Conservation (phyloP, 805 yeast species). For the Brettanomyces sp. region DNA sequence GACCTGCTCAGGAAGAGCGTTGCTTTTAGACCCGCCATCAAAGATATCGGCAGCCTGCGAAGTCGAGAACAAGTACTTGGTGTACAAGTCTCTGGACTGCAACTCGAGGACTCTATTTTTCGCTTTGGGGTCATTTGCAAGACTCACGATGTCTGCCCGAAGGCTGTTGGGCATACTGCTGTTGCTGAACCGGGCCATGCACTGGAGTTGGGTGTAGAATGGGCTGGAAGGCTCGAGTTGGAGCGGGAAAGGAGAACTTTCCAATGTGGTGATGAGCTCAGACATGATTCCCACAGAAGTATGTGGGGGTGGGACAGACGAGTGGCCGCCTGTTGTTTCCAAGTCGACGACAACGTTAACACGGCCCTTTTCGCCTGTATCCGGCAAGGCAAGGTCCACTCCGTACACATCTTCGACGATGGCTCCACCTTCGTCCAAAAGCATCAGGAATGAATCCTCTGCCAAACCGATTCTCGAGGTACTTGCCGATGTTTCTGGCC, state of each 20-base stretch:
- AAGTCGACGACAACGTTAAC: conserved; percentile 31
- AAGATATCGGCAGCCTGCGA: conserved; percentile 41
- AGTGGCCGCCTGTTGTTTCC: conserved; percentile 42
- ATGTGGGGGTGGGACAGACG: conserved; percentile 40
- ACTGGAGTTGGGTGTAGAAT: conserved; percentile 32
- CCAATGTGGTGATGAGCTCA: conserved; percentile 30
- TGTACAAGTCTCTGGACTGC: conserved; percentile 18
- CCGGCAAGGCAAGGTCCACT: conserved; percentile 33
- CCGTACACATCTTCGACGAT: conserved; percentile 29
- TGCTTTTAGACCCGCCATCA: conserved; percentile 39
- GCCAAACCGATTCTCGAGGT: conserved; percentile 30
- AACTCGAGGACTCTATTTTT: conserved; percentile 29
- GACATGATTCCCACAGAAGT: conserved; percentile 40
- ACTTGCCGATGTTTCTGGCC: conserved; percentile 24
- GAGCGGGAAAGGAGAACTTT: conserved; percentile 23
- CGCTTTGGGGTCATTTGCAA: conserved; percentile 27
- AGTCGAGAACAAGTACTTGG: conserved; percentile 33
- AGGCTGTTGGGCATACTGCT: conserved; percentile 23
- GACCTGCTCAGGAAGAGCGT: conserved; percentile 42
- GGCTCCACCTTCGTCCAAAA: conserved; percentile 36
- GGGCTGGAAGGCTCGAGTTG: conserved; percentile 35
- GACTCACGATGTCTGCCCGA: conserved; percentile 29
- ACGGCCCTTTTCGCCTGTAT: conserved; percentile 41
- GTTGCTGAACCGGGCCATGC: conserved; percentile 35
- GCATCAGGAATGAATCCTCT: conserved; percentile 32